Conservation (phyloP, 2,329 filamentous ascomycete species). For the Paraphaeosphaeria minitans region DNA sequence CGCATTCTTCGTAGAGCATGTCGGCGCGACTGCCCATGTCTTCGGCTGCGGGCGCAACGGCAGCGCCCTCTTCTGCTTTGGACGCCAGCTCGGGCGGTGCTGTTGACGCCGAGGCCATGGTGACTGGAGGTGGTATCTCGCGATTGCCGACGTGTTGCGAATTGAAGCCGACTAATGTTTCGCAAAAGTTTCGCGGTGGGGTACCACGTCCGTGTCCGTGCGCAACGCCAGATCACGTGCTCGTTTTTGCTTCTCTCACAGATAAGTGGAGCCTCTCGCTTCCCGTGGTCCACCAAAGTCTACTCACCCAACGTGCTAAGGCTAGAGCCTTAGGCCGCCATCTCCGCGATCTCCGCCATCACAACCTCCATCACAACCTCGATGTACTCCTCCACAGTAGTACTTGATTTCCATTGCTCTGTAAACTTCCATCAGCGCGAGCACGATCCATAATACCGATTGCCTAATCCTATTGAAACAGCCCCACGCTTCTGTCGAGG, state of each 20-base stretch:
- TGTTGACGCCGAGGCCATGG: slow-evolving; percentile 31
- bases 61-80: slow-evolving; percentile 26
- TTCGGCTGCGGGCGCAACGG: slow-evolving; percentile 10
- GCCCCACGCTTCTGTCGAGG: too few species aligned
- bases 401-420: too few species aligned
- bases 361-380: slow-evolving; percentile 20
- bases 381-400: slow-evolving; percentile 33
- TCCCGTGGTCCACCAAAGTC: too few species aligned
- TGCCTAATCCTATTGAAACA: too few species aligned
- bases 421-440: too few species aligned
- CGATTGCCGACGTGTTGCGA: not conserved
- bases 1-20: slow-evolving; percentile 47
- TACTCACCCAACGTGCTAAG: too few species aligned
- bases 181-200: slow-evolving; percentile 14
- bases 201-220: slow-evolving; percentile 6
- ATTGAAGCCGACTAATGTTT: not conserved
- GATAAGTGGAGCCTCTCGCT: not conserved
- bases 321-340: too few species aligned
- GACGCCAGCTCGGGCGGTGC: slow-evolving; percentile 21
- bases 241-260: too few species aligned
- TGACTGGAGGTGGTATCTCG: slow-evolving; percentile 10
- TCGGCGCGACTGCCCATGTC: slow-evolving; percentile 30
- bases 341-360: slow-evolving; percentile 42
- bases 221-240: slow-evolving; percentile 11
- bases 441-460: too few species aligned